Conservation (phyloP, 2,329 filamentous ascomycete species). For the Corinectria fuckeliana region DNA sequence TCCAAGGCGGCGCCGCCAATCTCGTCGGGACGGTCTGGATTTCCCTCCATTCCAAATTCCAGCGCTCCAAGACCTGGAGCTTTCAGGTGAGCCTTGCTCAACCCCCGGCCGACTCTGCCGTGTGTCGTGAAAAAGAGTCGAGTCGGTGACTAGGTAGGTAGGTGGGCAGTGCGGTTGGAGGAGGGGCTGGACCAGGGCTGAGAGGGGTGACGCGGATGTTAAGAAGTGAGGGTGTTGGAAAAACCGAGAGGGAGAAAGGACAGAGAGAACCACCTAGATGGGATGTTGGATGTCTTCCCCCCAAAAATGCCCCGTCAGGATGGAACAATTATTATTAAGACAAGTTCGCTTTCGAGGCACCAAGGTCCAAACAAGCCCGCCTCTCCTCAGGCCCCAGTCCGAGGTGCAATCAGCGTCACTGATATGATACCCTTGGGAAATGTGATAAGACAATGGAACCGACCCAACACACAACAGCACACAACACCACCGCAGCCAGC, state of each 20-base stretch:
- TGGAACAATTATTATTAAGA: conserved; percentile 14
- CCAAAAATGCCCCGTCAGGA: background rate
- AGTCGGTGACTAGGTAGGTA: background rate
- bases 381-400: conserved; percentile 6
- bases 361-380: background rate
- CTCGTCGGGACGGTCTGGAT: conserved; percentile 22
- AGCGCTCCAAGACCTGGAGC: too few relatives aligned
- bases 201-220: background rate
- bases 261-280: background rate
- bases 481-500: background rate
- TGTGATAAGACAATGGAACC: conserved; percentile 12
- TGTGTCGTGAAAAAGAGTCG: background rate
- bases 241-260: background rate
- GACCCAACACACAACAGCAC: conserved; percentile 4
- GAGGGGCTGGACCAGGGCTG: background rate
- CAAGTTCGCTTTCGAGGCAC: conserved; percentile 10
- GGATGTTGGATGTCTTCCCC: background rate
- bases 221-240: background rate
- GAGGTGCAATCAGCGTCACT: conserved; percentile 20
- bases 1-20: background rate
- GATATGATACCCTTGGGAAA: conserved; percentile 19
- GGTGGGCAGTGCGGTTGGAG: too few relatives aligned
- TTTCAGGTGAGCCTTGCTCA: conserved; percentile 18
- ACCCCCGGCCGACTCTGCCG: background rate
- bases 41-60: conserved; percentile 38